Conservation (phyloP, 495 filamentous ascomycete genomes). For the Penicillium salamii region DNA sequence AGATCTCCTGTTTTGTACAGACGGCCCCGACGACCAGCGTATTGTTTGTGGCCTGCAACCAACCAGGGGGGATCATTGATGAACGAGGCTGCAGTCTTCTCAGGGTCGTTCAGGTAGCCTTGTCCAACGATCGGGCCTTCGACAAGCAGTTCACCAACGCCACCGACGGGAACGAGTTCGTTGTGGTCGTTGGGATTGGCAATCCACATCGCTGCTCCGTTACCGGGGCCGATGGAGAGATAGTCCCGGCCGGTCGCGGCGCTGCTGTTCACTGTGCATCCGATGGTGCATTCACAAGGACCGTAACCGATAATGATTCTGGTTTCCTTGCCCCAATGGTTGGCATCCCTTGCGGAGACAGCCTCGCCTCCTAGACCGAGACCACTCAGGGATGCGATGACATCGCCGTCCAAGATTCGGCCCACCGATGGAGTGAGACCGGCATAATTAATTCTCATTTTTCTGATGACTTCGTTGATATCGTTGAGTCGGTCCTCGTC, state of each 20-base stretch:
- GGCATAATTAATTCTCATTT: slow-evolving; percentile 44
- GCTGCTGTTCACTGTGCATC: slow-evolving; percentile 44
- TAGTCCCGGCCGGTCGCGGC: slow-evolving; percentile 38
- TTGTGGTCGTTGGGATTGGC: slow-evolving; percentile 46
- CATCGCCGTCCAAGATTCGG: slow-evolving; percentile 38
- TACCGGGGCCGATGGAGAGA: slow-evolving; percentile 38
- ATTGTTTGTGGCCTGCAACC: slow-evolving; percentile 31
- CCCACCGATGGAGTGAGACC: slow-evolving; percentile 52
- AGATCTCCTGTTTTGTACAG: slow-evolving; percentile 53
- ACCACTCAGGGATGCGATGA: slow-evolving; percentile 43
- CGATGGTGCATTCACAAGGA: slow-evolving; percentile 48
- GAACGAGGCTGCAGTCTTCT: slow-evolving; percentile 45
- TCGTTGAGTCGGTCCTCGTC: slow-evolving; percentile 50
- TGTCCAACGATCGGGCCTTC: slow-evolving; percentile 52
- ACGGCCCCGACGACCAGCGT: slow-evolving; percentile 33
- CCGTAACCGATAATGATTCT: slow-evolving; percentile 51
- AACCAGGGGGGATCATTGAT: slow-evolving; percentile 51
- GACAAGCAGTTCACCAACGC: slow-evolving; percentile 53
- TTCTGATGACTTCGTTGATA: slow-evolving; percentile 43
- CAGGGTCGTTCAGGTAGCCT: slow-evolving; percentile 49
- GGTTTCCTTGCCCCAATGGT: slow-evolving; percentile 35
- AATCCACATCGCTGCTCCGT: slow-evolving; percentile 45
- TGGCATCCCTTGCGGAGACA: slow-evolving; percentile 36
- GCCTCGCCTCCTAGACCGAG: slow-evolving; percentile 54
- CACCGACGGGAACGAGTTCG: slow-evolving; percentile 46